Conservation (phyloP, 257 asterid genomes). For the Nicotiana obtusifolia region DNA sequence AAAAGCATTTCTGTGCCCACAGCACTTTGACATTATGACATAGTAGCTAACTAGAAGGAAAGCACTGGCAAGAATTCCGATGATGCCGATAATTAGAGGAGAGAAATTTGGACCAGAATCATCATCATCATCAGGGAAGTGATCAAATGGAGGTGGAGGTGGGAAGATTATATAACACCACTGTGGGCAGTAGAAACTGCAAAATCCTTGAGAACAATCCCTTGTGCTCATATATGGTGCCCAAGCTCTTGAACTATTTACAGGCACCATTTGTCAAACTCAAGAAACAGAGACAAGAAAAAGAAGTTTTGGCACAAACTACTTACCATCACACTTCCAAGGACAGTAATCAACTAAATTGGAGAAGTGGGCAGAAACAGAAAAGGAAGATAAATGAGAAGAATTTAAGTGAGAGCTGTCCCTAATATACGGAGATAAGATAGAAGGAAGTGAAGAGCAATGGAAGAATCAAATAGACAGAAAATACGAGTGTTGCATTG, state of each 20-base stretch:
- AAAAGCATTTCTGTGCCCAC: slow-evolving; percentile 25
- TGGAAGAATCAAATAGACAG: not conserved
- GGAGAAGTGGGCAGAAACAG: too few species aligned
- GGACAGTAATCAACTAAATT: too few species aligned
- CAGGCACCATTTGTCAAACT: slow-evolving; percentile 18
- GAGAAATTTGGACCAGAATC: slow-evolving; percentile 29
- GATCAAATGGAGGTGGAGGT: slow-evolving; percentile 40
- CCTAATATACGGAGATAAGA: not conserved
- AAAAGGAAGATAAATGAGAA: not conserved
- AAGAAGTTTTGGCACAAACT: not conserved
- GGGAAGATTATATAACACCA: slow-evolving; percentile 46
- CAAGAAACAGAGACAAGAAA: too few species aligned
- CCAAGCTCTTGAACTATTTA: slow-evolving; percentile 32
- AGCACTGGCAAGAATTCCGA: slow-evolving; percentile 38
- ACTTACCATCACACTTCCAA: not conserved
- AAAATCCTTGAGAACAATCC: slow-evolving; percentile 50
- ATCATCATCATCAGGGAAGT: slow-evolving; percentile 22
- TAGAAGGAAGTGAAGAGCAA: not conserved
- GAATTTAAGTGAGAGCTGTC: not conserved
- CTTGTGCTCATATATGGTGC: slow-evolving; percentile 34
- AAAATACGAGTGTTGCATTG: not conserved
- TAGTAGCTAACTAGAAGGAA: slow-evolving; percentile 46
- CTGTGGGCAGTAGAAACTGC: slow-evolving; percentile 47
- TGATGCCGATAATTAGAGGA: slow-evolving; percentile 38
- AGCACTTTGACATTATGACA: slow-evolving; percentile 39